A percentile compares a stretch with the other conserved stretches of the same genome.
Evolutionary conservation across 2,329 filamentous ascomycete genomes (phyloP).

Genomic region (Nakataea oryzae): DNA sequence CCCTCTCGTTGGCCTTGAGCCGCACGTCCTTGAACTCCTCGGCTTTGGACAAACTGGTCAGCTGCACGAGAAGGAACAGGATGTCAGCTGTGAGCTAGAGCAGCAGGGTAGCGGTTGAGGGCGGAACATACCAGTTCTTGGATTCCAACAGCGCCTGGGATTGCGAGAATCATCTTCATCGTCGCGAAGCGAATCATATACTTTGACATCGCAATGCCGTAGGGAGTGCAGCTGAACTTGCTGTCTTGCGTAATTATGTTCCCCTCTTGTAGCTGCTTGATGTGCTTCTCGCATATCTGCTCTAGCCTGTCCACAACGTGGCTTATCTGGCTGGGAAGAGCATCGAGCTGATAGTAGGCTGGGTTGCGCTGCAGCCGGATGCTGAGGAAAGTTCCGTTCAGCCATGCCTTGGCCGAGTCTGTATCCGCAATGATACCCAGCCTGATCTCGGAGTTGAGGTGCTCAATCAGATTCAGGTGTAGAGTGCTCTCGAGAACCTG

Average conservation of each 20-base stretch:
- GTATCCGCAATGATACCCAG: slow-evolving; percentile 60
- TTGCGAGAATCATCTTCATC: slow-evolving; percentile 58
- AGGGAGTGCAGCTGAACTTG: slow-evolving; percentile 54
- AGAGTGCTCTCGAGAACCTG: slow-evolving; percentile 69
- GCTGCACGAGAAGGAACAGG: slow-evolving; percentile 27
- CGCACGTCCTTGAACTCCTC: slow-evolving; percentile 64
- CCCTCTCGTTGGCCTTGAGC: slow-evolving; percentile 59
- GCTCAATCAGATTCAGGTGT: slow-evolving; percentile 70
- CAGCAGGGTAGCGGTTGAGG: background rate
- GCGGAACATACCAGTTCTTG: slow-evolving; percentile 53
- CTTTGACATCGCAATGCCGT: slow-evolving; percentile 70
- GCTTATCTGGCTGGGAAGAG: background rate
- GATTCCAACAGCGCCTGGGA: slow-evolving; percentile 49
- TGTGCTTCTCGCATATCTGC: slow-evolving; percentile 59
- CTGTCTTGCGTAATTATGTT: slow-evolving; percentile 4
- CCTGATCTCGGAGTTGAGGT: slow-evolving; percentile 75
- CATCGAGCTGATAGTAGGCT: slow-evolving; percentile 50
- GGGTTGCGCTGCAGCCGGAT: slow-evolving; percentile 65
- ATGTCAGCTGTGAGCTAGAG: background rate
- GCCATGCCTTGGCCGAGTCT: slow-evolving; percentile 60
- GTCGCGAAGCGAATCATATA: slow-evolving; percentile 75
- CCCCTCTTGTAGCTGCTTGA: slow-evolving; percentile 52
- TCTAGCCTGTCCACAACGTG: slow-evolving; percentile 42
- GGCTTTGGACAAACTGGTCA: slow-evolving; percentile 56
- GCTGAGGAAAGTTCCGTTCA: slow-evolving; percentile 67